Conservation (phyloP, 495 filamentous ascomycete genomes). For the Podospora pseudopauciseta region DNA sequence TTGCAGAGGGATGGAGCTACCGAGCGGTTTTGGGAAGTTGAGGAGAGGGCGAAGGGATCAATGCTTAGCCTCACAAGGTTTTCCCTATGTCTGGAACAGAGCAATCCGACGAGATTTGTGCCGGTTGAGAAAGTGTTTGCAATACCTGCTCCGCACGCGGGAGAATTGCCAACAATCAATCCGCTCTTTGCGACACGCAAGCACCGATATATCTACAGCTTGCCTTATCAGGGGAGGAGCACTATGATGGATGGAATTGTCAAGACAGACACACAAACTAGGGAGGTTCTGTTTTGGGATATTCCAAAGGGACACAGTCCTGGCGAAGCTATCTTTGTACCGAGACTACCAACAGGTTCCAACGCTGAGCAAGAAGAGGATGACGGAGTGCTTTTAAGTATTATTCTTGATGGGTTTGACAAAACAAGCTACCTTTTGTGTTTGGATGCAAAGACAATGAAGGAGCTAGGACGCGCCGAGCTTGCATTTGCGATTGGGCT, state of each 20-base stretch:
- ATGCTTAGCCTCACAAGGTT: slow-evolving; percentile 44
- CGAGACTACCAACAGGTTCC: slow-evolving; percentile 35
- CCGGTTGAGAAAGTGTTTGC: slow-evolving; percentile 2
- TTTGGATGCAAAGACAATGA: slow-evolving; percentile 62
- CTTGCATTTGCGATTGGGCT: slow-evolving; percentile 59
- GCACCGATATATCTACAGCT: slow-evolving; percentile 63
- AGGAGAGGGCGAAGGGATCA: slow-evolving; percentile 33
- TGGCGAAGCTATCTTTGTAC: slow-evolving; percentile 71
- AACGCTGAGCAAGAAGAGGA: slow-evolving; percentile 51
- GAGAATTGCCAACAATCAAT: slow-evolving; percentile 69
- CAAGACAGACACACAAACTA: slow-evolving; percentile 62
- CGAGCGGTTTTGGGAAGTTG: slow-evolving; percentile 28
- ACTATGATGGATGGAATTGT: slow-evolving; percentile 63
- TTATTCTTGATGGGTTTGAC: slow-evolving; percentile 62
- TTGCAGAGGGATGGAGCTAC: slow-evolving; percentile 35
- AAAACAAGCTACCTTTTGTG: slow-evolving; percentile 67
- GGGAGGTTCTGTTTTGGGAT: slow-evolving; percentile 51
- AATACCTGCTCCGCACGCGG: slow-evolving; percentile 37
- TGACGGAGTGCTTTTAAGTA: slow-evolving; percentile 67
- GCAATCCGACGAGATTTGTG: neutral
- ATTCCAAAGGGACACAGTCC: slow-evolving; percentile 59
- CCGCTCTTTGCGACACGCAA: slow-evolving; percentile 48
- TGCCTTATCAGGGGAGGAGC: slow-evolving; percentile 54
- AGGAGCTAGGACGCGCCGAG: slow-evolving; percentile 63
- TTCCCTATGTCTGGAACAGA: slow-evolving; percentile 14